Conservation (phyloP, 2,329 filamentous ascomycete genomes). For the Rosellinia necatrix region DNA sequence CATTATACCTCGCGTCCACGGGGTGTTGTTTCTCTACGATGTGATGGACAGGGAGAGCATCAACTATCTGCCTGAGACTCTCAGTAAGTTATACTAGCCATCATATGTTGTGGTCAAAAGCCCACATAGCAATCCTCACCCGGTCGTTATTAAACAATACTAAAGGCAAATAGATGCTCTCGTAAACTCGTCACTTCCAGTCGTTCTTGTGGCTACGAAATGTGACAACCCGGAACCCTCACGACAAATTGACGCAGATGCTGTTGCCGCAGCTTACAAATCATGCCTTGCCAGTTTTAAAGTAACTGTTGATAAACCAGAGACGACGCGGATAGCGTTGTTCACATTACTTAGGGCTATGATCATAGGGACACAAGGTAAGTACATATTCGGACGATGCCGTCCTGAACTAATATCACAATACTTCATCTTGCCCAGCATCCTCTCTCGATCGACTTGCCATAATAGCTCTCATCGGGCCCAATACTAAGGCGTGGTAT, state of each 20-base stretch:
- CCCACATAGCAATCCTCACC: background rate
- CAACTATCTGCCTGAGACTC: slow-evolving; percentile 71
- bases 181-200: slow-evolving; percentile 72
- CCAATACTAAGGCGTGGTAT: slow-evolving; percentile 11
- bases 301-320: slow-evolving; percentile 70
- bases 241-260: slow-evolving; percentile 72
- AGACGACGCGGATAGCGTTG: slow-evolving; percentile 76
- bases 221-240: slow-evolving; percentile 76
- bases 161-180: slow-evolving; percentile 66
- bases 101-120: background rate
- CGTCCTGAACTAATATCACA: background rate
- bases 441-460: background rate
- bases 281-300: slow-evolving; percentile 74
- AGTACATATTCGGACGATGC: slow-evolving; percentile 41
- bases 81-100: slow-evolving; percentile 64
- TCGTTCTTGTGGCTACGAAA: slow-evolving; percentile 85
- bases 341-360: slow-evolving; percentile 75
- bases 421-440: background rate
- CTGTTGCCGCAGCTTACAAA: slow-evolving; percentile 66
- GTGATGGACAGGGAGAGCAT: slow-evolving; percentile 79
- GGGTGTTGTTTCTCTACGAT: slow-evolving; percentile 85
- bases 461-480: background rate
- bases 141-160: slow-evolving; percentile 14
- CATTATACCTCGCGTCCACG: slow-evolving; percentile 77
- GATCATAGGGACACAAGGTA: slow-evolving; percentile 70